Percentiles rank a stretch among this genome's conserved stretches.
phyloP scores from a whole-genome alignment of 257 asterid genomes.

The Jacaranda mimosifolia region DNA sequence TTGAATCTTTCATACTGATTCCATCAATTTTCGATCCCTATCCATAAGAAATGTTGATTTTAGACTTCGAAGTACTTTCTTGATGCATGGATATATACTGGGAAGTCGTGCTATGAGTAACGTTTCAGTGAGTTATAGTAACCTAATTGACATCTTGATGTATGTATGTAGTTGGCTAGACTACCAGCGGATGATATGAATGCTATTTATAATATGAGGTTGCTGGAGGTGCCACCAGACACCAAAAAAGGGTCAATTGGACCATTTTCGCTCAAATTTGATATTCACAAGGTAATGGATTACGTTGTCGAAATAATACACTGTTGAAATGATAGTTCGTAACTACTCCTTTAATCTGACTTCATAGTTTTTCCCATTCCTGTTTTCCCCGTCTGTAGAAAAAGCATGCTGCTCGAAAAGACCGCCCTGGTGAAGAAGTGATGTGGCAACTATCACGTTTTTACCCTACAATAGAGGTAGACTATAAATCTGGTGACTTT shows the following conservation, averaged over 20 bases:
- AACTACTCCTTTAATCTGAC: slow-evolving; percentile 5
- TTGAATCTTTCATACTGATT: too few species aligned
- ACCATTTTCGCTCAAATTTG: slow-evolving; percentile 67
- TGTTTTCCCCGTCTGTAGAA: slow-evolving; percentile 46
- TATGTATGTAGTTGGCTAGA: slow-evolving; percentile 58
- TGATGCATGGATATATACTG: not conserved
- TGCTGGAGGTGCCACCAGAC: slow-evolving; percentile 61
- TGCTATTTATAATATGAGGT: slow-evolving; percentile 74
- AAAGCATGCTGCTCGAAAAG: slow-evolving; percentile 67
- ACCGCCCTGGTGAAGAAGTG: slow-evolving; percentile 57
- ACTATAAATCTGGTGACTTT: not conserved
- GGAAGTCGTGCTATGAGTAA: not conserved
- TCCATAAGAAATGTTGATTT: not conserved
- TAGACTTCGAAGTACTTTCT: not conserved
- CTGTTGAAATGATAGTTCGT: slow-evolving; percentile 12
- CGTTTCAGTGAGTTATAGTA: not conserved
- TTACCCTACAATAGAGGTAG: slow-evolving; percentile 74
- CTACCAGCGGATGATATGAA: slow-evolving; percentile 66
- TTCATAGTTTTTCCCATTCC: slow-evolving; percentile 9
- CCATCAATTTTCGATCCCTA: not conserved
- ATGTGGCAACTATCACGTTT: slow-evolving; percentile 72
- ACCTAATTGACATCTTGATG: slow-evolving; percentile 8
- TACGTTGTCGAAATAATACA: not conserved
- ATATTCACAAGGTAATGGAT: slow-evolving; percentile 61
- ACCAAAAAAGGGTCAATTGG: slow-evolving; percentile 55